Conservation (phyloP, 1,284 basidiomycete species). For the Sanghuangporus weigelae region DNA sequence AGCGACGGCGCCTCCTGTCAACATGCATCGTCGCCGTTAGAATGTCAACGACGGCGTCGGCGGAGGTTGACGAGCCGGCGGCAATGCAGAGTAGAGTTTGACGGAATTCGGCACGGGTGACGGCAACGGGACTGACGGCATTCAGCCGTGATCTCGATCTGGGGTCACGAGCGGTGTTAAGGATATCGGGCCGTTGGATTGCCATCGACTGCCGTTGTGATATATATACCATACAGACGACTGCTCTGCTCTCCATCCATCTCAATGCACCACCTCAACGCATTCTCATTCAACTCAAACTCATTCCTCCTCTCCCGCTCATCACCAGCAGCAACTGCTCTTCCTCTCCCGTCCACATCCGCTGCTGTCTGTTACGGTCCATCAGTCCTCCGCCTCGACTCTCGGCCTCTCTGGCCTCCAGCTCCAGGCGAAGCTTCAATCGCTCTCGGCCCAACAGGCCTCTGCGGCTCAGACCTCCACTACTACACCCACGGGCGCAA, state of each 20-base stretch:
- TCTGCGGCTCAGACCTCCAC: constrained; percentile 91
- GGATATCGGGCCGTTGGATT: background rate
- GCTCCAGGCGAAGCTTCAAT: constrained; percentile 67
- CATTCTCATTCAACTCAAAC: background rate
- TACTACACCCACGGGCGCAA: constrained; percentile 88
- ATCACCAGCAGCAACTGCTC: background rate
- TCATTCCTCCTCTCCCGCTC: background rate
- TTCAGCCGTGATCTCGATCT: background rate
- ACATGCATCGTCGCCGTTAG: too few species aligned
- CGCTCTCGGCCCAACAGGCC: constrained; percentile 75
- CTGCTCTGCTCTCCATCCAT: background rate
- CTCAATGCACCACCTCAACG: background rate
- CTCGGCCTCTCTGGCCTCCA: constrained; percentile 64
- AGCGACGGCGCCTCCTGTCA: too few species aligned
- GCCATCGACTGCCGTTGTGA: background rate
- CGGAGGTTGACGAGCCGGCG: too few species aligned
- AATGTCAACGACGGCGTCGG: too few species aligned
- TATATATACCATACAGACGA: background rate
- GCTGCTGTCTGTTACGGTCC: constrained; percentile 70
- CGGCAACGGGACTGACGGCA: background rate
- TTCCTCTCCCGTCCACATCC: constrained; percentile 41
- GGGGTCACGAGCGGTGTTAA: background rate
- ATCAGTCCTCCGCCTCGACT: constrained; percentile 67
- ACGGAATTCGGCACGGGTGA: background rate
- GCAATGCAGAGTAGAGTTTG: background rate